Percentiles rank a stretch among this genome's conserved stretches.
Conservation (phyloP, 1,284 basidiomycete species). For the Papiliotrema fonsecae region DNA sequence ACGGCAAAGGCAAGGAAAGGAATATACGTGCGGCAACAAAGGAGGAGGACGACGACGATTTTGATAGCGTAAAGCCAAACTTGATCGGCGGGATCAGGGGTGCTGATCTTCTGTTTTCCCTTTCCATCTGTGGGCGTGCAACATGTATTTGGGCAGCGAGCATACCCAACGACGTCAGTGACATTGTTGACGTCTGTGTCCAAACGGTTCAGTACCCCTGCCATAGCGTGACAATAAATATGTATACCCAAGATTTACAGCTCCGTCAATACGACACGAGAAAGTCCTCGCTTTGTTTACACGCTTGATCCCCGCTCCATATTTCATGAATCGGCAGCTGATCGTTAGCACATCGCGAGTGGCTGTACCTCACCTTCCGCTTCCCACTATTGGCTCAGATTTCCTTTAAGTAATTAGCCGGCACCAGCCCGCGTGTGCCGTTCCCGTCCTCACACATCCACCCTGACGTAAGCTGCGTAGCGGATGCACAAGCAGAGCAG, state of each 20-base stretch:
- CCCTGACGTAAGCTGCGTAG: conserved; percentile 18
- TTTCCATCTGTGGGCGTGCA: no score
- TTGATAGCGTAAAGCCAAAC: not conserved
- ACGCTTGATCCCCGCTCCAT: not conserved
- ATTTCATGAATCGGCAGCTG: not conserved
- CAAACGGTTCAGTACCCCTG: no score
- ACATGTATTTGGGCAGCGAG: no score
- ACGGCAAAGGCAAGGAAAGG: not conserved
- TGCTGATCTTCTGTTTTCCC: no score
- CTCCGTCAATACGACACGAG: not conserved
- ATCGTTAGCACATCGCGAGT: not conserved
- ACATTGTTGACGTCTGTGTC: no score
- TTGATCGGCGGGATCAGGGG: no score
- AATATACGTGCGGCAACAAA: not conserved
- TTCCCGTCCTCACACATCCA: conserved; percentile 45
- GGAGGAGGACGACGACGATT: no score
- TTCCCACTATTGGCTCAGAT: conserved; percentile 8
- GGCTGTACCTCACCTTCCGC: not conserved
- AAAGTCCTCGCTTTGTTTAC: no score
- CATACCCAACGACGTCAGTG: no score
- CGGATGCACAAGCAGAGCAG: not conserved
- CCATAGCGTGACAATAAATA: not conserved
- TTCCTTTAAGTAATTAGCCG: conserved; percentile 40
- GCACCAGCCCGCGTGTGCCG: conserved; percentile 38
- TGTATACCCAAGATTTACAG: not conserved